Evolutionary conservation across 2,329 filamentous ascomycete genomes (phyloP), one percentile per base, ranked within the genome.

Genomic region (Botrytis cinerea): DNA sequence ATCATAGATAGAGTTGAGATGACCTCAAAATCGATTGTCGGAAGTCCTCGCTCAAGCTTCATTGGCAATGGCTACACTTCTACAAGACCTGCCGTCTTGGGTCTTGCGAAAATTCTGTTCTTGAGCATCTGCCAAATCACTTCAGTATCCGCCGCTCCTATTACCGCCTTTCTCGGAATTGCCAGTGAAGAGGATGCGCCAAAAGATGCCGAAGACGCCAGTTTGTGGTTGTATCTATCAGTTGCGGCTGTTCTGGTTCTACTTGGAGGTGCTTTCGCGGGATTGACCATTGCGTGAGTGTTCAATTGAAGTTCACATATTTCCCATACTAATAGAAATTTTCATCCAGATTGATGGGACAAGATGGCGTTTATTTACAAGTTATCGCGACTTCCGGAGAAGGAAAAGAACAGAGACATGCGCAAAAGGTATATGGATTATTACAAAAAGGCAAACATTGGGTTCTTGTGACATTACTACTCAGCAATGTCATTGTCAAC

Each of bases 401-500:
- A 82, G 94, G 92, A 72, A 86, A 90, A n/a, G 95, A 98, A 83
- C 91, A 91, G 80, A 93, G 90, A 80, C 94, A 98, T 81, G 96
- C 96, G 0, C 89, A 88, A 73, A 91, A 90, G 76, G 96, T 99
- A 18, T 87, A 96, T 78, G 87, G 90, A 61, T 85, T 99, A 43
- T 84, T 99, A 73, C 90, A 93, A 76, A 92, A 89, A 79, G 96
- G 96, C 79, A 99, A 99, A 82, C 96, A 99, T 83, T 99, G 96
- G 96, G 95, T 99, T 32, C 86, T 99, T 73, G 96, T 99, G 71
- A 98, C 96, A 4, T 85, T 99, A 40, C 88, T 99, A 12, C 86
- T 99, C 73, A 94, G 94, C 82, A 99, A 99, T 82, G 96, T 99
- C 80, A 97, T 99, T 79, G 97, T 97, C 77, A 98, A 99, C 82